Evolutionary conservation across 768 basidiomycete genomes (phyloP), one percentile per base, ranked within the genome.

Genomic region (Russula lepida): DNA sequence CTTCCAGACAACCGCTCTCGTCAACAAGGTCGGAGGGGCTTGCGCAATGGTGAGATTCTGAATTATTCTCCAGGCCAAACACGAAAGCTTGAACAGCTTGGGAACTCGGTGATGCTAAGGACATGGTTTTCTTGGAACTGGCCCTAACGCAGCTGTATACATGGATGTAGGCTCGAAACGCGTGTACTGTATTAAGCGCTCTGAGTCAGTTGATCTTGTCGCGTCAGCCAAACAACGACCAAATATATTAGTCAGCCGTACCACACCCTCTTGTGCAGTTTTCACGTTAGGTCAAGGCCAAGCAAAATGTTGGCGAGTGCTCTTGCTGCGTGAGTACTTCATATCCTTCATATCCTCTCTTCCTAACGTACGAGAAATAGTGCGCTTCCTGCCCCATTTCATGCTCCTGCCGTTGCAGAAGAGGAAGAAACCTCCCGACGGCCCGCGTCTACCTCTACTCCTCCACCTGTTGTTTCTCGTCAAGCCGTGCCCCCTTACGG

Each of bases 401-500:
- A 86, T 68, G 76, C 79, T 0, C 74, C 84, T 1, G 70, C 72
- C 6, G 68, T 79, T 25, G 77, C 77, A 4, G 86, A 89, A 59
- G 84, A 89, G 41, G 87, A 89, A 19, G 81, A 84, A 39, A 76
- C 81, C n/a, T 62, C 66, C 17, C 68, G 69, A n/a, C 72, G 69
- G 19, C 73, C 66, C n/a, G 70, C 59, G 61, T 69, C 68, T 37
- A 70, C 66, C 39, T 64, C 72, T 0, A 66, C 69, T 17, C 56
- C 70, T 8, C 74, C 75, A 58, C 69, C 72, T 23, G 71, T 87
- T 54, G 75, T 80, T 62, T 70, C 81, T 58, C 80, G 84, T 47
- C 71, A 74, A 21, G 74, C 74, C 46, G 78, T 89, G 41, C 95
- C 95, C 4, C 81, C 87, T 15, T 99, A 98, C 73, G 91, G 95